Percentiles rank a stretch among this genome's conserved stretches.
Evolutionary conservation across 805 yeast genomes (phyloP).

Genomic region (Isabelozyma pseudorhagii): DNA sequence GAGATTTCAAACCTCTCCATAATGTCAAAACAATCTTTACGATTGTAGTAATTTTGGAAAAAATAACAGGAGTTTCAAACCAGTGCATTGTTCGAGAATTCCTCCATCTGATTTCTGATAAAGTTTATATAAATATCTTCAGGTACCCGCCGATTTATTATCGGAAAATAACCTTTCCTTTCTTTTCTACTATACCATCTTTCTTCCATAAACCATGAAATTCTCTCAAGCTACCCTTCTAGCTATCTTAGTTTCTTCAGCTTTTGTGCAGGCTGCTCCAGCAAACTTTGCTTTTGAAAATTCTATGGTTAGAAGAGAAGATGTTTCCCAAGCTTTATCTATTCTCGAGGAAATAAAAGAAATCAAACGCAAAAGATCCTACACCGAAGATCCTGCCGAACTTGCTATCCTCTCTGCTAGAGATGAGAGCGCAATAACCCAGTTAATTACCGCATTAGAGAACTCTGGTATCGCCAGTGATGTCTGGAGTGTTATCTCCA

Average conservation of each 20-base stretch:
- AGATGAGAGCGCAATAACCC: slow-evolving; percentile 32
- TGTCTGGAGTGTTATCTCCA: slow-evolving; percentile 32
- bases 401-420: slow-evolving; percentile 26
- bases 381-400: slow-evolving; percentile 24
- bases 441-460: slow-evolving; percentile 34
- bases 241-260: slow-evolving; percentile 37
- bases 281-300: slow-evolving; percentile 13
- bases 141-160: neutral
- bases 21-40: no score
- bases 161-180: neutral
- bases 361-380: slow-evolving; percentile 36
- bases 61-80: no score
- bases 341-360: slow-evolving; percentile 30
- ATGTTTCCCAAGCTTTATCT: slow-evolving; percentile 29
- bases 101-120: no score
- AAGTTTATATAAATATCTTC: no score
- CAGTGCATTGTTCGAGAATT: no score
- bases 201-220: slow-evolving; percentile 27
- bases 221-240: slow-evolving; percentile 36
- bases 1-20: no score
- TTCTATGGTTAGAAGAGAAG: slow-evolving; percentile 32
- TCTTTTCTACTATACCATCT: neutral
- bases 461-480: slow-evolving; percentile 37
- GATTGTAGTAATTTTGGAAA: no score
- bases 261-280: slow-evolving; percentile 37